These are phyloP conservation scores for Aspergillus arachidicola DNA, from an alignment of 2,329 filamentous ascomycete genomes.

Conservation along the genomic window DNA sequence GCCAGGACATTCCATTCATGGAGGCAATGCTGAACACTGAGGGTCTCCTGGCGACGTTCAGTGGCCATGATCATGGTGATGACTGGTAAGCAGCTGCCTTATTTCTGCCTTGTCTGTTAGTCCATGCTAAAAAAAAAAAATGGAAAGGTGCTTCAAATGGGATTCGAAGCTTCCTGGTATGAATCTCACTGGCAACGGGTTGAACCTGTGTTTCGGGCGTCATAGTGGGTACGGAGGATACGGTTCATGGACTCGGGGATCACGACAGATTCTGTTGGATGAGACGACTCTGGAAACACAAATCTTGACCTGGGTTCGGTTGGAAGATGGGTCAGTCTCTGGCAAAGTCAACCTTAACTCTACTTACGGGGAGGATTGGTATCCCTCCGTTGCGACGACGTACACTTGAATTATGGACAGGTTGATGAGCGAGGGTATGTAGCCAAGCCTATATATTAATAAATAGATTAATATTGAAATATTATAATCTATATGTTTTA, in stretches of 20 bases:
- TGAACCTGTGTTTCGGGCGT: conserved; percentile 61
- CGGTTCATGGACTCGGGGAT: conserved; percentile 64
- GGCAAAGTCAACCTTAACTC: conserved; percentile 59
- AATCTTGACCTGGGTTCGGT: conserved; percentile 62
- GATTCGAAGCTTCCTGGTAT: conserved; percentile 28
- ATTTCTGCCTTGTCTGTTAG: no score
- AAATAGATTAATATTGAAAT: no score
- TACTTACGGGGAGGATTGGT: conserved; percentile 31
- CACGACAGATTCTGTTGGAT: conserved; percentile 57
- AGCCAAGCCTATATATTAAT: no score
- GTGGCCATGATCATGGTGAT: conserved; percentile 68
- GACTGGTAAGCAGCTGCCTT: conserved; percentile 53
- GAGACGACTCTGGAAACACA: conserved; percentile 41
- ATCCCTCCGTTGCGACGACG: no score
- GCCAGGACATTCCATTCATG: conserved; percentile 65
- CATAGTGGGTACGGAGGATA: conserved; percentile 73
- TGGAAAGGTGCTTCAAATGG: conserved; percentile 45
- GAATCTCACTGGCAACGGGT: conserved; percentile 45
- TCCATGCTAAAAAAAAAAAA: not conserved
- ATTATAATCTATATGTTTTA: no score
- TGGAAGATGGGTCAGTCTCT: conserved; percentile 59
- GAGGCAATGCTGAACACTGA: conserved; percentile 57
- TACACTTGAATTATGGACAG: no score
- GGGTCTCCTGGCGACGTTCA: conserved; percentile 62
- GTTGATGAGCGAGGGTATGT: no score